A percentile compares a stretch with the other conserved stretches of the same genome.
These are phyloP conservation scores for Juglanconis oblonga DNA, from an alignment of 2,329 filamentous ascomycete species.

Conservation along the genomic window DNA sequence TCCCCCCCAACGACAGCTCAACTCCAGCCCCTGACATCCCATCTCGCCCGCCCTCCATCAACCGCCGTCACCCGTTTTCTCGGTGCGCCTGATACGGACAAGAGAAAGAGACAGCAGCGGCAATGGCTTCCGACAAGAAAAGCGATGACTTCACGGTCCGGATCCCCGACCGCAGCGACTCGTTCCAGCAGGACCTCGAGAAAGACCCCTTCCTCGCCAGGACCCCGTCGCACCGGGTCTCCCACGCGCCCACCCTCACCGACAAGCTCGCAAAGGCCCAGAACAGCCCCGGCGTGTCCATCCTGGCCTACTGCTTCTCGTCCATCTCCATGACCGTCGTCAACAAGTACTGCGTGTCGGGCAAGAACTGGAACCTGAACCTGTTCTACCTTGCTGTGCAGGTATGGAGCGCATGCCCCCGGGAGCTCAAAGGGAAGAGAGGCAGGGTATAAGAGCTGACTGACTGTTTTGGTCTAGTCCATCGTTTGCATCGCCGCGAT, in stretches of 20 bases:
- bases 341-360: constrained; percentile 97
- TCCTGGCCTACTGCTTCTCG: constrained; percentile 86
- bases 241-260: constrained; percentile 31
- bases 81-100: background rate
- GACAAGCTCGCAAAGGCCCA: constrained; percentile 51
- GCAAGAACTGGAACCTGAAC: constrained; percentile 88
- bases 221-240: constrained; percentile 36
- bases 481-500: constrained; percentile 87
- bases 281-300: constrained; percentile 76
- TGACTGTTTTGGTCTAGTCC: constrained; percentile 52
- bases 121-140: constrained; percentile 80
- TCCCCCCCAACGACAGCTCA: too few relatives aligned
- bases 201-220: constrained; percentile 49
- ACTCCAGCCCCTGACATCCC: background rate
- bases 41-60: background rate
- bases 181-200: constrained; percentile 45
- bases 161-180: constrained; percentile 59
- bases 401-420: constrained; percentile 52
- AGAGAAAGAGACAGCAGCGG: constrained; percentile 24
- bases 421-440: background rate
- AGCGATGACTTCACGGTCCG: constrained; percentile 76
- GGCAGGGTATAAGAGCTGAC: constrained; percentile 6
- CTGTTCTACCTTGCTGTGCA: constrained; percentile 92
- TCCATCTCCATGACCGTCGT: constrained; percentile 99
- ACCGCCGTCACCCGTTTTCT: background rate